Base-by-base conservation (phyloP, 2,329 filamentous ascomycete genomes). In the Trichoderma cornu-damae region DNA sequence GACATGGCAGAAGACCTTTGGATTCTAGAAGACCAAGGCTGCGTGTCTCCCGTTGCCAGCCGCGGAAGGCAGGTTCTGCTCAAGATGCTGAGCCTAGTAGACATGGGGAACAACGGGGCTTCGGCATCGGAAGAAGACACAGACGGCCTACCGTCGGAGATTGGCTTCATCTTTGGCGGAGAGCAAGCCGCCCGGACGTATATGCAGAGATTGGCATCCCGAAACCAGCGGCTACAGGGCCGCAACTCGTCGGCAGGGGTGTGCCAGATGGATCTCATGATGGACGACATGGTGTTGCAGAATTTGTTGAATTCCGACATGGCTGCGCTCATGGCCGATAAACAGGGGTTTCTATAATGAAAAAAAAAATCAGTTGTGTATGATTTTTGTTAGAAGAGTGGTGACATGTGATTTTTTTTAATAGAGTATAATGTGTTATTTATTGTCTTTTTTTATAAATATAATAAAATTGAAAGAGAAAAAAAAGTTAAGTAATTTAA, bases 281-380 rank as follows among this genome's bases (percentile, higher is more conserved):
- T 59, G 51, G 59, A 61, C 4, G 57, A 59, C 20, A 30, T 34
- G 26, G 34, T 50, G 26, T 46, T 55, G 22, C 32, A 53, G 42
- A 49, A 50, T 20, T 28, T 61, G 51, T 14, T 61, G 8, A 54
- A 53, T 34, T 61, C 53, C 12, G 59, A 61, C 24, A 61, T 61
- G 59, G 57, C 59, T 24, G 57, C 57, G 16, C 26, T 61, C 16
- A 40, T 61, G 52, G n/a, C 40, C 3, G 52, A 55, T 38, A n/a
- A 16, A 53, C 11, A 1, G 14, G 40, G 20, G 11, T 35, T 14
- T 24, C 16, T 26, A 46, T 6, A 28, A 28, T 8, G 3, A 3
- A n/a, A n/a, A n/a, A n/a, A n/a, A n/a, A n/a, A n/a, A n/a, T n/a
- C n/a, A n/a, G n/a, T n/a, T n/a, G n/a, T n/a, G n/a, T n/a, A 7